Evolutionary conservation across 1,284 basidiomycete genomes (phyloP), one percentile per base, ranked within the genome.

Genomic region (Ceratobasidium sp.): DNA sequence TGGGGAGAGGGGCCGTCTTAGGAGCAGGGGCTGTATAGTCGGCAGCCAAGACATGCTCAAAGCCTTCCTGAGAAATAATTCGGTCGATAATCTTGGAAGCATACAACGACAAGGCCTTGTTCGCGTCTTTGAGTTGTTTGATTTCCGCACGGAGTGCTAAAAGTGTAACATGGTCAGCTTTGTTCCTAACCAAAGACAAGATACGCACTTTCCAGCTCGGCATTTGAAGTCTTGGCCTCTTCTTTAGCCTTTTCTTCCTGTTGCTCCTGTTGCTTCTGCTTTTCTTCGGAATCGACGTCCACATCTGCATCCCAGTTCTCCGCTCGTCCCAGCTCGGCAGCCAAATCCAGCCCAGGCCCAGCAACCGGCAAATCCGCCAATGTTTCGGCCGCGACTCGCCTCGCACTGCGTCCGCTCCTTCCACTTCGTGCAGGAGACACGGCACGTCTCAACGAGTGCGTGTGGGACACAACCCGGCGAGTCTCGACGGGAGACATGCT

Each of bases 21-120:
- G 73, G 53, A 6, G 53, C 16, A n/a, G 53, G 28, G 39, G 9
- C 23, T n/a, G 28, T 91, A 78, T 94, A 96, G 80, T 97, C 95
- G 59, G 88, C 88, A 26, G 95, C 92, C 32, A 97, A 87, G 69
- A 98, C 91, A 77, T 96, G 92, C 80, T 98, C 96, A 81, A 94
- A 97, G 34, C 94, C 96, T 80, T 96, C 94, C 79, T 94, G 89
- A 2, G 93, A 88, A 75, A 97, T 94, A 79, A 98, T 97, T 69
- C 95, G 89, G 83, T 98, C 94, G 77, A 98, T 91, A 77, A 98
- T 97, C 85, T 97, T 98, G 70, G 93, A 94, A 21, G 96, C 94
- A 79, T 98, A 98, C 26, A 98, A 83, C 18, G 93, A 93, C 12
- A 98, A 84, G 0, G 94, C 95, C 80, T 96, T 96, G 85, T 97